These are phyloP conservation scores for Ciborinia camelliae DNA, from an alignment of 2,329 filamentous ascomycete species.

Conservation along the genomic window DNA sequence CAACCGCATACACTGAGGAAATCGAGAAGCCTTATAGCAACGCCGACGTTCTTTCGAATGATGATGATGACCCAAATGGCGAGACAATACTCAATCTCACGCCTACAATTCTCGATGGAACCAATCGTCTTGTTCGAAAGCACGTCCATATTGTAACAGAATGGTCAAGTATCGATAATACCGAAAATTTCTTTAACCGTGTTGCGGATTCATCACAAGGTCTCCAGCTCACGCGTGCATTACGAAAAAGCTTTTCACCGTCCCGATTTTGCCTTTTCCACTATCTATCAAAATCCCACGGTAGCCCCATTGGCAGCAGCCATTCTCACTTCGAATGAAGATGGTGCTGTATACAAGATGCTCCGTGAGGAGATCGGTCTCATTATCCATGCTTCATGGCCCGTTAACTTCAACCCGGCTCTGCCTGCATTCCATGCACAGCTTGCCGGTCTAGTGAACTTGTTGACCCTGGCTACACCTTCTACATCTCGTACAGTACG, in stretches of 20 bases:
- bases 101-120: slow-evolving; percentile 32
- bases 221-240: slow-evolving; percentile 2
- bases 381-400: slow-evolving; percentile 37
- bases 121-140: not conserved
- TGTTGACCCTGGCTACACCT: slow-evolving; percentile 32
- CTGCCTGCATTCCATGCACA: slow-evolving; percentile 39
- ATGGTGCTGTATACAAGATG: not conserved
- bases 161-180: slow-evolving; percentile 1
- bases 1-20: not conserved
- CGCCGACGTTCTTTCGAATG: not conserved
- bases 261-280: slow-evolving; percentile 2
- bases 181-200: slow-evolving; percentile 12
- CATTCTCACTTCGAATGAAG: not conserved
- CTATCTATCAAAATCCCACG: slow-evolving; percentile 11
- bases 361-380: slow-evolving; percentile 22
- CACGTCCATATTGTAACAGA: not conserved
- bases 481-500: slow-evolving; percentile 13
- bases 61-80: not conserved
- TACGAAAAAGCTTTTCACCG: not conserved
- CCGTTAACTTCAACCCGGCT: slow-evolving; percentile 40
- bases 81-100: slow-evolving; percentile 27
- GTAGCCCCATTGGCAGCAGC: not conserved
- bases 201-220: slow-evolving; percentile 20
- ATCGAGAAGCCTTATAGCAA: not conserved
- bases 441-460: slow-evolving; percentile 40